phyloP scores from a whole-genome alignment of 2,329 filamentous ascomycete genomes.

The Botrytis galanthina region DNA sequence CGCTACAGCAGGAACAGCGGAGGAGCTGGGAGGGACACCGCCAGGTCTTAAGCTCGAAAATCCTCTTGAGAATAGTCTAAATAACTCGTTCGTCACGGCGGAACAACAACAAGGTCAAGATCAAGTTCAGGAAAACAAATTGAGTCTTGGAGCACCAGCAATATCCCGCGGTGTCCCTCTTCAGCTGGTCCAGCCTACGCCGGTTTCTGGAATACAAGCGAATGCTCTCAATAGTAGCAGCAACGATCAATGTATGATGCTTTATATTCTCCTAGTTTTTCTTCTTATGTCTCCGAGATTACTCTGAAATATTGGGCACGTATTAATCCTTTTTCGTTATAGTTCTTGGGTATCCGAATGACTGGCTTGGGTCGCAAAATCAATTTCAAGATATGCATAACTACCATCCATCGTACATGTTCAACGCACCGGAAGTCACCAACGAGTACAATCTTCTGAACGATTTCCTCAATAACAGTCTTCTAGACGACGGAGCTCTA shows the following conservation, averaged over 20 bases:
- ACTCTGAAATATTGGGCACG: slow-evolving; percentile 25
- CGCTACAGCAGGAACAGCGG: slow-evolving; percentile 46
- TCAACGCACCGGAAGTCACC: slow-evolving; percentile 87
- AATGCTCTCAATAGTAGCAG: slow-evolving; percentile 60
- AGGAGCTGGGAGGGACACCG: slow-evolving; percentile 57
- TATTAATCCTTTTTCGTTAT: slow-evolving; percentile 47
- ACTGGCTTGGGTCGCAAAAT: slow-evolving; percentile 72
- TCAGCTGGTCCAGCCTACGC: slow-evolving; percentile 69
- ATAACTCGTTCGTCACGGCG: slow-evolving; percentile 49
- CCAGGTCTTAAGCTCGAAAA: slow-evolving; percentile 49
- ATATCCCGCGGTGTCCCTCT: slow-evolving; percentile 53
- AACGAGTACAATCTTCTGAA: slow-evolving; percentile 97
- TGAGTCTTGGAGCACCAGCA: slow-evolving; percentile 39
- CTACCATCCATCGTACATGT: slow-evolving; percentile 93
- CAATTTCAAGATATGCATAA: slow-evolving; percentile 93
- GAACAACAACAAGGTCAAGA: slow-evolving; percentile 46
- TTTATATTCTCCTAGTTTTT: slow-evolving; percentile 10
- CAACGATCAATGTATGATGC: slow-evolving; percentile 69
- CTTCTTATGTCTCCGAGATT: slow-evolving; percentile 32
- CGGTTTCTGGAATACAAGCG: slow-evolving; percentile 65
- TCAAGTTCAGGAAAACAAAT: slow-evolving; percentile 45
- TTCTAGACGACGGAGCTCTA: slow-evolving; percentile 78
- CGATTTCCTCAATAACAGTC: slow-evolving; percentile 89
- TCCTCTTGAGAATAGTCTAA: slow-evolving; percentile 45
- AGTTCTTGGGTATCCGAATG: slow-evolving; percentile 80